Conservation (phyloP, 2,329 filamentous ascomycete species). For the Arthrobotrys megalospora region DNA sequence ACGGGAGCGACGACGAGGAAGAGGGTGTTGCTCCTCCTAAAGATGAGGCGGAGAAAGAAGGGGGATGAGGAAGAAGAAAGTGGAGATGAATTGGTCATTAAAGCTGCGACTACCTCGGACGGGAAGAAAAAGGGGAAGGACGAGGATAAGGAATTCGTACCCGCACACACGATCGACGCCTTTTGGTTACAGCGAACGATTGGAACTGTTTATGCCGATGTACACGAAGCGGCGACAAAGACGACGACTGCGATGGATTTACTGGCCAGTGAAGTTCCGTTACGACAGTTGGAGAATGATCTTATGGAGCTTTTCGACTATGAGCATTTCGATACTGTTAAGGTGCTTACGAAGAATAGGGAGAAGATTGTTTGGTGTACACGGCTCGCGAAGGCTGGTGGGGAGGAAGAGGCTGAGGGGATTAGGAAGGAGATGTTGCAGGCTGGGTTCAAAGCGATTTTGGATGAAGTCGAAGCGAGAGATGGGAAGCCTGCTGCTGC, state of each 20-base stretch:
- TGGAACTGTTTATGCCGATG: slow-evolving; percentile 87
- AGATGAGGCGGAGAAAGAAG: slow-evolving; percentile 68
- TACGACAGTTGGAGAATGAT: slow-evolving; percentile 97
- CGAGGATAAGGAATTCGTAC: slow-evolving; percentile 75
- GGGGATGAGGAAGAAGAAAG: slow-evolving; percentile 70
- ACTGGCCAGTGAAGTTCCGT: slow-evolving; percentile 84
- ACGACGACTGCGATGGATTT: slow-evolving; percentile 86
- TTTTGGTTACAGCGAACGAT: slow-evolving; percentile 98
- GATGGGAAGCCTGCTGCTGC: slow-evolving; percentile 73
- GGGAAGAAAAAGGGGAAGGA: slow-evolving; percentile 69
- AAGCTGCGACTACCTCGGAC: slow-evolving; percentile 72
- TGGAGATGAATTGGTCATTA: slow-evolving; percentile 86
- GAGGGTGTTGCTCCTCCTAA: slow-evolving; percentile 75
- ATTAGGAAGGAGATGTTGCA: slow-evolving; percentile 93
- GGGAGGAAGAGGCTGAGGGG: slow-evolving; percentile 78
- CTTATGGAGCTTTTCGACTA: slow-evolving; percentile 99
- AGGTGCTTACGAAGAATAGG: slow-evolving; percentile 89
- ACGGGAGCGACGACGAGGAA: slow-evolving; percentile 80
- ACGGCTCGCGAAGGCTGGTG: slow-evolving; percentile 83
- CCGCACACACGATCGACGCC: slow-evolving; percentile 92
- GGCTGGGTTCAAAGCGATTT: slow-evolving; percentile 85
- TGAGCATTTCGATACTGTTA: slow-evolving; percentile 92
- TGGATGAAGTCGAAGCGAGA: slow-evolving; percentile 89
- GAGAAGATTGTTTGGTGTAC: slow-evolving; percentile 98
- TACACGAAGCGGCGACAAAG: slow-evolving; percentile 93